Evolutionary conservation across 257 asterid genomes (phyloP), one percentile per base, ranked within the genome.

Genomic region (Solanum chaucha): DNA sequence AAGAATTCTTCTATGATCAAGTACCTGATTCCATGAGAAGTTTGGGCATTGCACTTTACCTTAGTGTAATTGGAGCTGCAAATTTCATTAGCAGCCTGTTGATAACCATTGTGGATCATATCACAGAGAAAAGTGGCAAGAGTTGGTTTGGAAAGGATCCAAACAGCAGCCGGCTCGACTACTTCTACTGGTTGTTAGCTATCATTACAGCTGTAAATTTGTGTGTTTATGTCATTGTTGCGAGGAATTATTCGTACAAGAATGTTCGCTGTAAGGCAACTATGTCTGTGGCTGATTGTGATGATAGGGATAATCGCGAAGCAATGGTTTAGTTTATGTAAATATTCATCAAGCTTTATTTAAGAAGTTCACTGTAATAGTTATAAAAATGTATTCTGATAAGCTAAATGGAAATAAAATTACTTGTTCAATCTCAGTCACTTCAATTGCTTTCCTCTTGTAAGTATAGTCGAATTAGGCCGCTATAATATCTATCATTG

Each of bases 21-120:
- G 98, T 95, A 7, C 98, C 99, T 2, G 98, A 96, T 84, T 92
- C 97, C 20, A 95, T 96, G 99, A 92, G 98, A 70, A 94, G 98
- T 64, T 87, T 96, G 22, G 98, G 98, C 9, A 92, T 95, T 2
- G 98, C 98, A 2, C 48, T 95, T n/a, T 96, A 95, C 89, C 89
- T 96, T 0, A 93, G 98, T 44, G 94, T 96, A 10, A 88, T 96
- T 14, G 99, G 98, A 9, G 94, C 93, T 0, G 94, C 94, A 7
- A 96, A 90, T 58, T 96, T 96, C 65, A 71, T 94, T 3, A 95
- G 98, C 85, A 94, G 95, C 51, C 44, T 92, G 67, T 20, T 96
- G 92, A 95, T 96, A 83, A 92, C 92, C 5, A 15, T 92, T 8
- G 98, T 96, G 32, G 99, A 96, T 88, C 92, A 71, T 6, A 28